Base-by-base conservation (phyloP, 2,329 filamentous ascomycete genomes). In the Ophiostoma piceae region DNA sequence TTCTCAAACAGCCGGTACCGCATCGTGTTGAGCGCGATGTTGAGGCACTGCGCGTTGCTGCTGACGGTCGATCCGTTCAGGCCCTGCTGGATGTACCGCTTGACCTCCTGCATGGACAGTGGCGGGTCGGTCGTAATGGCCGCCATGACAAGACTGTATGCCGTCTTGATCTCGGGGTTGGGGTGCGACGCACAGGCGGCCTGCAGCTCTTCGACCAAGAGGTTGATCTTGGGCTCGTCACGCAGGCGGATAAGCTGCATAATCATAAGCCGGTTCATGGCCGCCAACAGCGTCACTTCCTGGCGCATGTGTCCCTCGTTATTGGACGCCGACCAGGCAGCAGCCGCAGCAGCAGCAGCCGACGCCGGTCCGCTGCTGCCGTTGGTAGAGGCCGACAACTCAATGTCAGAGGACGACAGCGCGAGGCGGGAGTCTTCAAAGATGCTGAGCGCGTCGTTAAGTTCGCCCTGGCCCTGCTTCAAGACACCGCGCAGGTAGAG, bases 21-120 rank as follows among this genome's bases (percentile, higher is more conserved):
- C 90, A 97, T 96, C 73, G 95, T 89, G 74, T 89, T 93, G 71
- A 97, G 86, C 6, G 90, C 89, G 73, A 97, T 90, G 66, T 89
- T 89, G n/a, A 93, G 85, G 69, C 94, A 90, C 73, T 96, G 91
- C 39, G 87, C 87, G 77, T 97, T 97, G 69, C 84, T 83, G 9
- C 90, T 88, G 8, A 83, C 82, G 73, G 90, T 89, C 14, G 91
- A 89, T 2, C 88, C 87, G 54, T 85, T 84, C 60, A 97, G 84
- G 1, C 92, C 90, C 54, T 84, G 83, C 72, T 92, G 88, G 69
- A 97, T 89, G 75, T 90, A 88, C 57, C 89, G 86, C 79, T 97
- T 97, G 70, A 91, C 89, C 72, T 90, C 87, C 71, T 92, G 88
- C 72, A 95, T 90, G 35, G 90, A 86, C 67, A 83, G 85, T 74